phyloP scores from a whole-genome alignment of 176 grass and related monocot species.

The Bothriochloa decipiens region DNA sequence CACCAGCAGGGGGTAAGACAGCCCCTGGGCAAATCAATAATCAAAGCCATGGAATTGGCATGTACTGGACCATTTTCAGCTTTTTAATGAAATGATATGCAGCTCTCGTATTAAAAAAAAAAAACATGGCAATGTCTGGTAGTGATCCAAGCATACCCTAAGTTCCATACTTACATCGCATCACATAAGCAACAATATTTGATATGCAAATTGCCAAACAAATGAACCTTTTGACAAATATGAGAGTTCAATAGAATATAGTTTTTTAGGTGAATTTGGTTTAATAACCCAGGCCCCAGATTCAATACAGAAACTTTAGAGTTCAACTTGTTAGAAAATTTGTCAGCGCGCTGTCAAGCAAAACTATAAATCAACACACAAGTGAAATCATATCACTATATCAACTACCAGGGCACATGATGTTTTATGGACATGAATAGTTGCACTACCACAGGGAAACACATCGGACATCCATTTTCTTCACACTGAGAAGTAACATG shows the following conservation, averaged over 20 bases:
- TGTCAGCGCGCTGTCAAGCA: neutral
- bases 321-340: neutral
- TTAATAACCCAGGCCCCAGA: neutral
- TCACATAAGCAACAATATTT: neutral
- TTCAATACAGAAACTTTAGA: neutral
- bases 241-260: neutral
- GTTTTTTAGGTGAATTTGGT: neutral
- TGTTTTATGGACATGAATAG: slow-evolving; percentile 19
- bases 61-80: neutral
- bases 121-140: neutral
- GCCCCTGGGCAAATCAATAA: neutral
- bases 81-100: neutral
- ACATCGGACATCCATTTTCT: neutral
- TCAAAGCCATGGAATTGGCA: neutral
- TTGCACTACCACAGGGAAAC: neutral
- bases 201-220: neutral
- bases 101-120: neutral
- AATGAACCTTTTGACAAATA: neutral
- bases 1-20: no score
- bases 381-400: neutral
- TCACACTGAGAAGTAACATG: slow-evolving; percentile 25
- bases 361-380: neutral
- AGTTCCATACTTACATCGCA: neutral
- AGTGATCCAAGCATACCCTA: neutral
- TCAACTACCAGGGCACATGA: neutral